Base-by-base conservation (phyloP, 1,284 basidiomycete genomes). In the Sanghuangporus baumii region DNA sequence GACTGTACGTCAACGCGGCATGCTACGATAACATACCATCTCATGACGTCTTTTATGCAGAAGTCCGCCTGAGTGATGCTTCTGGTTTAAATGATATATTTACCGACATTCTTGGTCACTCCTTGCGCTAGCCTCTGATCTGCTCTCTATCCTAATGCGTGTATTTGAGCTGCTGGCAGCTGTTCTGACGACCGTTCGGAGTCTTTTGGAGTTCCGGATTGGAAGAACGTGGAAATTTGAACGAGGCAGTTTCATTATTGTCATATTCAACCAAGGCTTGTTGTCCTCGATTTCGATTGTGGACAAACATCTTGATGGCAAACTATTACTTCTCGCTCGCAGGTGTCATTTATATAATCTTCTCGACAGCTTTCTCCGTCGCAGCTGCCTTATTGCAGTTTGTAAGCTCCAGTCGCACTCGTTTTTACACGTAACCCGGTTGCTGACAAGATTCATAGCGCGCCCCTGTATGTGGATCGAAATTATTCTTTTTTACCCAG, bases 191-290 rank as follows among this genome's bases (percentile, higher is more conserved):
- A 69, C 69, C 9, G 47, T 71, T 23, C 68, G 73, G 54, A 69
- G 70, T 58, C 50, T 73, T 4, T 71, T 73, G 66, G 67, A 73
- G 3, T 59, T 74, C 16, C 59, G 59, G 18, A 65, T 61, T 1
- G 60, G 67, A 12, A 71, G 70, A 1, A 31, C 66, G 6, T 16
- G 60, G 57, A 63, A 66, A 43, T 55, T 64, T 12, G 67, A 71
- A 52, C 67, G 64, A 52, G 65, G 68, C 37, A 70, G 71, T 2
- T 68, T 75, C 23, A 65, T 68, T 8, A 71, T 69, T 60, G 66
- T 74, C 18, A 60, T 74, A 8, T 61, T 73, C 11, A 71, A 74
- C 51, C 74, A 74, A 68, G 74, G 73, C 73, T 12, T 18, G 47
- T 16, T 40, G 59, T 23, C 43, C 23, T 47, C 41, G 57, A 31